Evolutionary conservation across 78 protist genomes (phyloP), one percentile per base, ranked within the genome.

Genomic region (Tieghemostelium lacteum): DNA sequence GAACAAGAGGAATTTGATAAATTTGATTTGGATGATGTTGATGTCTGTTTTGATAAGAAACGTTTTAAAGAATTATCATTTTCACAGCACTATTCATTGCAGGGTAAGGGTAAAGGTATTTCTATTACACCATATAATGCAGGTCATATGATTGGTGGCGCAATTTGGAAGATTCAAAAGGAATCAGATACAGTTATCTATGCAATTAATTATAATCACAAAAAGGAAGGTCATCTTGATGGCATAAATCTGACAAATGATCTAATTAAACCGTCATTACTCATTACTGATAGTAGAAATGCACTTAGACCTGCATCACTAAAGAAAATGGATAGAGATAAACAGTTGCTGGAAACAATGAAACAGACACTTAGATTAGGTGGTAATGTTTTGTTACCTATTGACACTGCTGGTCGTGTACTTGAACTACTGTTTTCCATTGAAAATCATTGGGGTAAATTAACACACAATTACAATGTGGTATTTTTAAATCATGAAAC

Each of bases 151-250:
- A 52, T 97, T 8, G 98, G 98, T 24, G 99, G 98, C 26, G 78
- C 98, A 3, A 55, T 98, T 19, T 98, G 99, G 99, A 69, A 52
- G 57, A 95, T 98, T 20, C 40, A 75, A 39, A 97, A 87, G 40
- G 99, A 96, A 12, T 37, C 86, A 34, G 98, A 98, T 73, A 88
- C 89, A 16, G 78, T 98, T 20, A 83, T 98, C 31, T 98, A 98
- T 64, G 99, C 97, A 4, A 85, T 96, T 22, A 96, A 96, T 57
- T 96, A 55, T 87, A 94, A 95, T 65, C 97, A 97, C 69, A 24
- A 64, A 49, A 16, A 28, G 24, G 99, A 97, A 34, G 91, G 98
- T n/a, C 97, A 92, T 71, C 58, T 97, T 0, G 60, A 80, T 36
- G 73, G 88, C 14, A 92, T 91, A 14, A 73, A 96, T 57, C 64